Conservation (phyloP, 1,139 yeast genomes). For the Suhomyces terraborum region DNA sequence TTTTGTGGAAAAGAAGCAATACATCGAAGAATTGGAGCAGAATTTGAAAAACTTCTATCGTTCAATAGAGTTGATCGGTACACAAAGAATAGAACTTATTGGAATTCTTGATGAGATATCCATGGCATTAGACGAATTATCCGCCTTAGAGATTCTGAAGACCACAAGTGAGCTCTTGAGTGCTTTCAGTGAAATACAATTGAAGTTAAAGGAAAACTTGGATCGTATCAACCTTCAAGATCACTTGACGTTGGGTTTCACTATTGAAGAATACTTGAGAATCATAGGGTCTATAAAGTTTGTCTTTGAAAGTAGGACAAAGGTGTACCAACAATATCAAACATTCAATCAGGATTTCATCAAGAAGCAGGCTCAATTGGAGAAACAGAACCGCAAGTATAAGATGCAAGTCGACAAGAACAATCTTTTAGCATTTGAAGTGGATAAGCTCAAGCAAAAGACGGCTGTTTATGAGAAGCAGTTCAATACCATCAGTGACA, state of each 20-base stretch:
- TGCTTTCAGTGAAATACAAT: slow-evolving; percentile 70
- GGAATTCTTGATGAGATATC: slow-evolving; percentile 44
- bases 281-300: slow-evolving; percentile 74
- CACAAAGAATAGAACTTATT: slow-evolving; percentile 75
- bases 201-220: slow-evolving; percentile 69
- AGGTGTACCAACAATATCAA: slow-evolving; percentile 62
- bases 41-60: slow-evolving; percentile 71
- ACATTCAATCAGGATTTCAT: slow-evolving; percentile 44
- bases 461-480: slow-evolving; percentile 56
- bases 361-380: slow-evolving; percentile 52
- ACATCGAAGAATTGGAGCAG: slow-evolving; percentile 70
- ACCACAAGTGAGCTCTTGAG: slow-evolving; percentile 56
- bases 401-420: slow-evolving; percentile 67
- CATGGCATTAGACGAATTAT: slow-evolving; percentile 68
- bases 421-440: slow-evolving; percentile 55
- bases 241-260: slow-evolving; percentile 79
- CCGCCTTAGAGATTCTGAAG: slow-evolving; percentile 75
- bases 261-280: slow-evolving; percentile 85
- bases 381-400: slow-evolving; percentile 56
- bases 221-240: slow-evolving; percentile 86
- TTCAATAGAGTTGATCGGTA: slow-evolving; percentile 72
- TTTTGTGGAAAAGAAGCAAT: slow-evolving; percentile 67
- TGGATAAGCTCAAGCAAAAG: slow-evolving; percentile 58
- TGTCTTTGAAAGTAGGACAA: slow-evolving; percentile 74
- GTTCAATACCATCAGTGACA: slow-evolving; percentile 62